Evolutionary conservation across 164 flowering plant genomes (phyloP).

Genomic region (Magnolia kwangsiensis): DNA sequence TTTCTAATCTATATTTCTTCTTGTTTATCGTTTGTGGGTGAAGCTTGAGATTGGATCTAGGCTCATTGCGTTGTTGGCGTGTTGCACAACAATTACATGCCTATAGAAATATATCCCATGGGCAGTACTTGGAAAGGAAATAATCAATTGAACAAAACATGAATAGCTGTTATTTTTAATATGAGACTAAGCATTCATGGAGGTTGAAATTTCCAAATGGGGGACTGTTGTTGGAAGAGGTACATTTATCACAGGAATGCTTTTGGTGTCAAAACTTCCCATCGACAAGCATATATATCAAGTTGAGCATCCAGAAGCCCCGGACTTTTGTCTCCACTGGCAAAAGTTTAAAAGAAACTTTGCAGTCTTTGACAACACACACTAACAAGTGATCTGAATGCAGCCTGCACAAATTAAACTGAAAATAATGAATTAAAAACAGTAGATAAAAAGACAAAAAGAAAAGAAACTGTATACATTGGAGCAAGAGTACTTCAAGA

Average conservation of each 20-base stretch:
- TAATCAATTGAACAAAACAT: neutral
- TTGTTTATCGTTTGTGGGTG: too few relatives aligned
- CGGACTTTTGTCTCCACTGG: conserved; percentile 68
- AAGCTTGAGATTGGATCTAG: too few relatives aligned
- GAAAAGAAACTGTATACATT: neutral
- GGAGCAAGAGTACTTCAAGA: neutral
- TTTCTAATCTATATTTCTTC: too few relatives aligned
- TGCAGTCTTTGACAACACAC: conserved; percentile 80
- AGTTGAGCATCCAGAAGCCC: conserved; percentile 74
- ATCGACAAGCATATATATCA: conserved; percentile 88
- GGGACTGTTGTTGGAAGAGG: neutral
- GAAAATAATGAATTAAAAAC: neutral
- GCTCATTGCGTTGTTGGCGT: too few relatives aligned
- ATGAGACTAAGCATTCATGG: neutral
- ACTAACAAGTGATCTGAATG: conserved; percentile 91
- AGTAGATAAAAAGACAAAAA: neutral
- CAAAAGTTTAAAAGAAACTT: conserved; percentile 84
- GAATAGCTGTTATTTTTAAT: neutral
- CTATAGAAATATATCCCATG: neutral
- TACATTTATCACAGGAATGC: conserved; percentile 67
- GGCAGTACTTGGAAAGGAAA: neutral
- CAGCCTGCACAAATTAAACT: conserved; percentile 46
- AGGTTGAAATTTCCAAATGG: neutral
- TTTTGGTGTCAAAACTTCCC: conserved; percentile 70
- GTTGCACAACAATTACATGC: too few relatives aligned